Evolutionary conservation across 2,329 filamentous ascomycete genomes (phyloP).

Genomic region (Cladophialophora exuberans): DNA sequence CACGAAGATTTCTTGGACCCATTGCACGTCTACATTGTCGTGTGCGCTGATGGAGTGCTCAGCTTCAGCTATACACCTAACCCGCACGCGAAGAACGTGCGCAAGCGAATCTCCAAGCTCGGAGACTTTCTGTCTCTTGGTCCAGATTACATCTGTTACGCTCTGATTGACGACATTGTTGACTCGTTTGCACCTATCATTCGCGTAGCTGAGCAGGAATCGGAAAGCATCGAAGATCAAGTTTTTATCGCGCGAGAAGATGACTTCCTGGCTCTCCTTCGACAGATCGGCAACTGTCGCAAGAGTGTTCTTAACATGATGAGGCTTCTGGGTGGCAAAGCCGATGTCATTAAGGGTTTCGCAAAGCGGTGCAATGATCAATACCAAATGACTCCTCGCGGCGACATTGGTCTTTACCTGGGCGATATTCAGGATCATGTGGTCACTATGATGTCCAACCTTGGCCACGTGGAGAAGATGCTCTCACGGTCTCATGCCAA

Average conservation of each 20-base stretch:
- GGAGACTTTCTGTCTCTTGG: slow-evolving; percentile 94
- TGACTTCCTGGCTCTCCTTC: slow-evolving; percentile 84
- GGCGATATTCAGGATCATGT: slow-evolving; percentile 99
- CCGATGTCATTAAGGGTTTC: slow-evolving; percentile 96
- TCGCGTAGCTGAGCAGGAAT: slow-evolving; percentile 80
- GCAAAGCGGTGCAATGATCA: slow-evolving; percentile 99
- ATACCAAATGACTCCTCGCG: slow-evolving; percentile 90
- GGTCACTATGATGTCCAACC: slow-evolving; percentile 97
- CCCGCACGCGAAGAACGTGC: slow-evolving; percentile 83
- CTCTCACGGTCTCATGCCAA: slow-evolving; percentile 91
- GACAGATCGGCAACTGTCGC: slow-evolving; percentile 84
- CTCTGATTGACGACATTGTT: slow-evolving; percentile 97
- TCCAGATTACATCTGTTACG: slow-evolving; percentile 99
- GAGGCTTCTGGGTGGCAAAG: slow-evolving; percentile 91
- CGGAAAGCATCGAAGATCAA: slow-evolving; percentile 91
- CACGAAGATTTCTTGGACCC: slow-evolving; percentile 86
- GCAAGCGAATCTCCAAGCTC: slow-evolving; percentile 86
- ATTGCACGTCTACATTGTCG: slow-evolving; percentile 94
- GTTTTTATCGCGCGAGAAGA: slow-evolving; percentile 91
- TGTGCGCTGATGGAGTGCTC: slow-evolving; percentile 91
- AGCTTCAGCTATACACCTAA: slow-evolving; percentile 93
- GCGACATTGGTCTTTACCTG: slow-evolving; percentile 94
- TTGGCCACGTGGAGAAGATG: slow-evolving; percentile 97
- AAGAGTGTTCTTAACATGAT: slow-evolving; percentile 95
- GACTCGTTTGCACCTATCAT: slow-evolving; percentile 93